phyloP scores from a whole-genome alignment of 2,329 filamentous ascomycete species.

The Cladosporium sp. region DNA sequence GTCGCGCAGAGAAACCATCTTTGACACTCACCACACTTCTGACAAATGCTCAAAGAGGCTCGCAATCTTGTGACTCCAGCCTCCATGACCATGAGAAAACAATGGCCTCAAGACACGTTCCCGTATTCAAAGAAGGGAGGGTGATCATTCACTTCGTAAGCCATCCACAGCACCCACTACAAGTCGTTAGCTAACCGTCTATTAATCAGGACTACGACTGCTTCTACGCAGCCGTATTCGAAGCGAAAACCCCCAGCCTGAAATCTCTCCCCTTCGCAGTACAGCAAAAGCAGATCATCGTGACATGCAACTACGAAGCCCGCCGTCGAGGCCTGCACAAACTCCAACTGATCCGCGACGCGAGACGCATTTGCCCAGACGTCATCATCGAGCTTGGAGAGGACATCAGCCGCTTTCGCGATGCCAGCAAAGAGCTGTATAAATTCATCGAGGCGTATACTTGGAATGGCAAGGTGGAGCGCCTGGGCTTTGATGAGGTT shows the following conservation, averaged over 20 bases:
- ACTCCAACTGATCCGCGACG: constrained; percentile 78
- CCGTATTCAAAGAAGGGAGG: constrained; percentile 54
- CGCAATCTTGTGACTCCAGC: too few relatives aligned
- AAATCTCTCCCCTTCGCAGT: constrained; percentile 72
- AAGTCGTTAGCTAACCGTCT: neutral
- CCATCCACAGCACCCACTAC: constrained; percentile 12
- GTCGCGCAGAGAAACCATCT: too few relatives aligned
- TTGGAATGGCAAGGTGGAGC: constrained; percentile 74
- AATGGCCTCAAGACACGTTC: constrained; percentile 22
- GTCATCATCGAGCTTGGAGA: constrained; percentile 82
- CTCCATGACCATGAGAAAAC: constrained; percentile 18
- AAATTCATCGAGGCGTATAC: constrained; percentile 65
- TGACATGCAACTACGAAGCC: constrained; percentile 92
- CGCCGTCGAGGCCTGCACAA: constrained; percentile 67
- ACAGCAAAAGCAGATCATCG: constrained; percentile 83
- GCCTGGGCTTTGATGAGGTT: constrained; percentile 87
- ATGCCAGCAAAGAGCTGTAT: constrained; percentile 79
- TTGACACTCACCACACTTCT: neutral
- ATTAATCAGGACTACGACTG: constrained; percentile 68
- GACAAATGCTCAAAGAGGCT: too few relatives aligned
- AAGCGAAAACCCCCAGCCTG: constrained; percentile 70
- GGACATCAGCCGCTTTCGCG: constrained; percentile 76
- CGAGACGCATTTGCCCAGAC: constrained; percentile 73
- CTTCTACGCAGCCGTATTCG: constrained; percentile 90
- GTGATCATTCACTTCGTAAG: constrained; percentile 78